Evolutionary conservation across 2,329 filamentous ascomycete genomes (phyloP).

Genomic region (Phialophora chinensis): DNA sequence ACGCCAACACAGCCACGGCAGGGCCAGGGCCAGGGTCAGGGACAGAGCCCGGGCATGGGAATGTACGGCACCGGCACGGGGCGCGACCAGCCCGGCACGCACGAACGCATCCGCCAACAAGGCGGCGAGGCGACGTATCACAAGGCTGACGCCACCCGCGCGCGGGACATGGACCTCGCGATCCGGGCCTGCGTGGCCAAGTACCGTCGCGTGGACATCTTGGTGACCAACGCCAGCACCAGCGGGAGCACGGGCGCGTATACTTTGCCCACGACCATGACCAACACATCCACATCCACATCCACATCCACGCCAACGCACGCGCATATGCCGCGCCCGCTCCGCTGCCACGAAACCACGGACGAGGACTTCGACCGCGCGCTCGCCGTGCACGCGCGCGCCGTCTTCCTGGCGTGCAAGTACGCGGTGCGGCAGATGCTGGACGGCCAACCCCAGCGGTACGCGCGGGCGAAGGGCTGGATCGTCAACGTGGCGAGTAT

Average conservation of each 20-base stretch:
- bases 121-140: constrained; percentile 32
- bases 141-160: constrained; percentile 31
- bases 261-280: background rate
- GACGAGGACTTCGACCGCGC: constrained; percentile 94
- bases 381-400: constrained; percentile 93
- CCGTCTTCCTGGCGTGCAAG: constrained; percentile 93
- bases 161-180: constrained; percentile 32
- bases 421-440: constrained; percentile 67
- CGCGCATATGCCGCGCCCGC: constrained; percentile 3
- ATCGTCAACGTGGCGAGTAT: constrained; percentile 53
- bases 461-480: constrained; percentile 29
- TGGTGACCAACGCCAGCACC: constrained; percentile 97
- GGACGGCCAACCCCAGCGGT: constrained; percentile 27
- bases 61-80: constrained; percentile 20
- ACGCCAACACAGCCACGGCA: constrained; percentile 26
- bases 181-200: constrained; percentile 32
- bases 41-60: constrained; percentile 24
- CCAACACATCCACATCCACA: constrained; percentile 17
- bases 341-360: constrained; percentile 34
- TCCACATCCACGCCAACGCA: constrained; percentile 12
- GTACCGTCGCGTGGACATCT: constrained; percentile 70
- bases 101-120: constrained; percentile 34
- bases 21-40: constrained; percentile 10
- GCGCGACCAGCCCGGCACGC: constrained; percentile 32
- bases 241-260: background rate